phyloP scores from a whole-genome alignment of 1,284 basidiomycete genomes.

The Pseudomicrostroma phylloplanum region DNA sequence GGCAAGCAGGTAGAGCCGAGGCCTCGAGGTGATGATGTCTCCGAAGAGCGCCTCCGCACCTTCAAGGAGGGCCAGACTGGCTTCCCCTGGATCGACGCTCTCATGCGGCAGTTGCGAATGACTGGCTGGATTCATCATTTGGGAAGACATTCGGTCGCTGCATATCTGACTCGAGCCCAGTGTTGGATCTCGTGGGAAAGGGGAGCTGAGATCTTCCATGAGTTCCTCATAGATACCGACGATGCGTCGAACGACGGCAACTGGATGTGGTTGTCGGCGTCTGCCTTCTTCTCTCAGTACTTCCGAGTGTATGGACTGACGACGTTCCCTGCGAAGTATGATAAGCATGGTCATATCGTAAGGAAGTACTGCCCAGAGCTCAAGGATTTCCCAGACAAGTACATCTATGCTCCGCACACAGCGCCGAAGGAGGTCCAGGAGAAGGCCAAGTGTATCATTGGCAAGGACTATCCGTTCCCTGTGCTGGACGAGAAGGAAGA shows the following conservation, averaged over 20 bases:
- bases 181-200: slow-evolving; percentile 60
- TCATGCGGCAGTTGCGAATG: slow-evolving; percentile 54
- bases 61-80: slow-evolving; percentile 55
- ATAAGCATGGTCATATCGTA: slow-evolving; percentile 53
- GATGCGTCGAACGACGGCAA: slow-evolving; percentile 54
- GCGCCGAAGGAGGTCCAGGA: slow-evolving; percentile 37
- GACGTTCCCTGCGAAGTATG: slow-evolving; percentile 54
- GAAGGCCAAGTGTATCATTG: slow-evolving; percentile 37
- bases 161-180: slow-evolving; percentile 58
- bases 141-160: slow-evolving; percentile 58
- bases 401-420: slow-evolving; percentile 39
- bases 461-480: slow-evolving; percentile 38
- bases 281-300: slow-evolving; percentile 53
- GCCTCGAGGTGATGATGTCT: slow-evolving; percentile 51
- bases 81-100: slow-evolving; percentile 56
- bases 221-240: slow-evolving; percentile 46
- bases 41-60: slow-evolving; percentile 52
- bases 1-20: slow-evolving; percentile 51
- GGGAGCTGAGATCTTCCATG: slow-evolving; percentile 57
- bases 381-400: slow-evolving; percentile 37
- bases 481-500: slow-evolving; percentile 42
- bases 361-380: slow-evolving; percentile 54
- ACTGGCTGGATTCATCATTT: slow-evolving; percentile 54
- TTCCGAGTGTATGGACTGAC: slow-evolving; percentile 53
- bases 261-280: slow-evolving; percentile 57